Evolutionary conservation across 305 asterid species (phyloP), one percentile per base, ranked within the genome.

Genomic region (Nicotiana rustica): DNA sequence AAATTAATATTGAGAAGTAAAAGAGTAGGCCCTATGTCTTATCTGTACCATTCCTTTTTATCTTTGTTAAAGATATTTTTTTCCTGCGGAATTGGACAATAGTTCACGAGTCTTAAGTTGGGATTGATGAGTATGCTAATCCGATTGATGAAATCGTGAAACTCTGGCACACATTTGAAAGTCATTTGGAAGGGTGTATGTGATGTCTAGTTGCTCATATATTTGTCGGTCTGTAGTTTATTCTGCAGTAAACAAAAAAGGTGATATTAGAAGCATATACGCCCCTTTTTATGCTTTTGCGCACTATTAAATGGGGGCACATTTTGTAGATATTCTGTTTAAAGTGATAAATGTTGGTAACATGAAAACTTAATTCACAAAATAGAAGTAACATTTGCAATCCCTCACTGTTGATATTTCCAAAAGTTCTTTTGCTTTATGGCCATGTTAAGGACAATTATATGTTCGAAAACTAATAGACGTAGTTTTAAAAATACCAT

Each of bases 351-450:
- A 15, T 56, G 61, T 56, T 56, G 61, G 61, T 56, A 56, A 18
- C 18, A 70, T 70, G 59, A 18, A 41, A 41, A 17, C 59, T 41
- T 70, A 70, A 19, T 70, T 70, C 59, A 19, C 59, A 41, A 41
- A 41, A 70, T 41, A 70, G 36, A 70, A n/a, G 77, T 69, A 38
- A 14, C 59, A 41, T 19, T 70, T 10, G 12, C 59, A 70, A 70
- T 44, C 12, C 52, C 2, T 9, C 0, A 44, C 3, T 41, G 59
- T 19, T 70, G 10, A 41, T 70, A 70, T 38, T 1, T 41, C 0
- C 35, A 19, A 18, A 41, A 41, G 5, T 18, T 18, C 59, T 5
- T 70, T 19, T 18, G 6, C 21, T 70, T 19, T 41, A 41, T 70
- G 41, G 79, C 13, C 25, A 17, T n/a, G 77, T 71, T 0, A 21